phyloP scores from a whole-genome alignment of 1,284 basidiomycete species.

The Heterobasidion occidentale region DNA sequence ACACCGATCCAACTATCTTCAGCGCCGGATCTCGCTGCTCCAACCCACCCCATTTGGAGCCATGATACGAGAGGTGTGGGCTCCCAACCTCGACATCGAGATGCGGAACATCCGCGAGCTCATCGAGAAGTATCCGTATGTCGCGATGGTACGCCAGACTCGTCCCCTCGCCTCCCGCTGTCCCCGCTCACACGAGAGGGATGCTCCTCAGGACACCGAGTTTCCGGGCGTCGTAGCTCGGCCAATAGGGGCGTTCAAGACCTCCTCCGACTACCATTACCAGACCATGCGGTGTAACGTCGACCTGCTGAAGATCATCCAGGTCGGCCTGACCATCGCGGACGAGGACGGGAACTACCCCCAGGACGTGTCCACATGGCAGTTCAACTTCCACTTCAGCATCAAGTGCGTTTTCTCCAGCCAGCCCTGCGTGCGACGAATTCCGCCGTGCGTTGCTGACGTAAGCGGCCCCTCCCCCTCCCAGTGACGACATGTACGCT shows the following conservation, averaged over 20 bases:
- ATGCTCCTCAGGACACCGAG: slow-evolving; percentile 78
- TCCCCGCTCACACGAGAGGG: too few species aligned
- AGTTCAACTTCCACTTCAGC: slow-evolving; percentile 98
- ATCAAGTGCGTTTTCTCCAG: slow-evolving; percentile 56
- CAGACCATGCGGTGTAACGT: slow-evolving; percentile 99
- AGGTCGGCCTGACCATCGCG: slow-evolving; percentile 91
- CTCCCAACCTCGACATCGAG: slow-evolving; percentile 86
- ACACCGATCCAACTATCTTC: too few species aligned
- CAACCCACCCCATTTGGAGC: neutral
- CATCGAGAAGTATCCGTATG: slow-evolving; percentile 88
- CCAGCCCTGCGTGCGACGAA: neutral
- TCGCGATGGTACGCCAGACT: slow-evolving; percentile 76
- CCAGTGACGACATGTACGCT: slow-evolving; percentile 94
- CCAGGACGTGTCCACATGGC: slow-evolving; percentile 91
- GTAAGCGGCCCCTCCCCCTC: slow-evolving; percentile 10
- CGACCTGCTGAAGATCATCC: slow-evolving; percentile 95
- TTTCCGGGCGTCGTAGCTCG: slow-evolving; percentile 98
- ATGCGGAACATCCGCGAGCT: slow-evolving; percentile 82
- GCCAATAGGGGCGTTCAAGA: slow-evolving; percentile 94
- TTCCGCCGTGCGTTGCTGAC: slow-evolving; percentile 11
- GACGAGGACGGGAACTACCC: slow-evolving; percentile 92
- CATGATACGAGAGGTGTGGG: slow-evolving; percentile 87
- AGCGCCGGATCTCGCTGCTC: neutral
- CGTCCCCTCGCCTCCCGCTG: too few species aligned
- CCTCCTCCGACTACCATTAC: slow-evolving; percentile 97